A percentile compares a stretch with the other conserved stretches of the same genome.
Conservation (phyloP, 169 alveolate species). For the Cyclospora cayetanensis region DNA sequence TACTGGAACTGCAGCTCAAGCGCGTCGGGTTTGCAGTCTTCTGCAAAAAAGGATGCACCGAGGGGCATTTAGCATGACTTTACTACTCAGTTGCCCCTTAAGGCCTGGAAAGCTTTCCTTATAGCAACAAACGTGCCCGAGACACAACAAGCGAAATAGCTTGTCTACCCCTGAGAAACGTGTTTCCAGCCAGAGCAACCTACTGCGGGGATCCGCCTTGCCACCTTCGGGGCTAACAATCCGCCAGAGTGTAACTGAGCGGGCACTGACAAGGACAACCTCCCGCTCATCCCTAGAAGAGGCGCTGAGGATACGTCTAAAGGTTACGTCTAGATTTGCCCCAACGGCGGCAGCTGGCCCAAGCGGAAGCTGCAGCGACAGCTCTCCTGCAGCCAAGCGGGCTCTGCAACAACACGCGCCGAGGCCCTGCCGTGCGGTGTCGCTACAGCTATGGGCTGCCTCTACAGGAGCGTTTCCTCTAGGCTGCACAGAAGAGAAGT, state of each 20-base stretch:
- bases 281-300: conserved; percentile 34
- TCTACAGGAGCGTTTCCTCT: background rate
- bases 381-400: background rate
- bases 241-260: conserved; percentile 63
- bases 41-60: too few species aligned
- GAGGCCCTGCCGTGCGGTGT: background rate
- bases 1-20: conserved; percentile 64
- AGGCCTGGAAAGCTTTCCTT: too few species aligned
- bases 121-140: too few species aligned
- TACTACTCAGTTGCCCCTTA: too few species aligned
- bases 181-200: background rate
- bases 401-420: background rate
- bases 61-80: too few species aligned
- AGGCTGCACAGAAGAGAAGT: background rate
- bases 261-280: conserved; percentile 52
- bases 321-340: conserved; percentile 41
- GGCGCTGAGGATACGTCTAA: conserved; percentile 50
- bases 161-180: too few species aligned
- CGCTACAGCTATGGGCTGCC: background rate
- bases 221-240: background rate
- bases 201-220: background rate
- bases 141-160: too few species aligned
- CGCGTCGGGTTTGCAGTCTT: background rate
- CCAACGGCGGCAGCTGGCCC: conserved; percentile 60
- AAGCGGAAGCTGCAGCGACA: background rate